A percentile compares a stretch with the other conserved stretches of the same genome.
phyloP scores from a whole-genome alignment of 306 rosid species.

The Mimosa pudica region DNA sequence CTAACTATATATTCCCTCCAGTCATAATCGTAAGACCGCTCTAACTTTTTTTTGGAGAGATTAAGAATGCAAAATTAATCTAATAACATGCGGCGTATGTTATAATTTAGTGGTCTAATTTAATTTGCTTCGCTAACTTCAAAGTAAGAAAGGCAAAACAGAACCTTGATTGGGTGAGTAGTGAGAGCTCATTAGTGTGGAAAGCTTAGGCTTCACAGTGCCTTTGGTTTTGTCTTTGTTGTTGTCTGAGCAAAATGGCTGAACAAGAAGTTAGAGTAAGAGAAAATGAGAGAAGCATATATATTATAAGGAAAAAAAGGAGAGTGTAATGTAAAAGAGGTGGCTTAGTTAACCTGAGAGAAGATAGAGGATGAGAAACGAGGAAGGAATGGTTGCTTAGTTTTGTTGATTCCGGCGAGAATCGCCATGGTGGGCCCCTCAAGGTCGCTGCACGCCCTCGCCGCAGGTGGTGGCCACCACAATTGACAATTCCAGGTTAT shows the following conservation, averaged over 20 bases:
- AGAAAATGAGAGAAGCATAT: not conserved
- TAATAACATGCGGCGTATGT: no score
- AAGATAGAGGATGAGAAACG: not conserved
- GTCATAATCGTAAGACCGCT: no score
- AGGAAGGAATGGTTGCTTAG: not conserved
- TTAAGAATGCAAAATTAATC: no score
- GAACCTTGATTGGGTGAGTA: constrained; percentile 27
- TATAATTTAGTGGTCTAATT: no score
- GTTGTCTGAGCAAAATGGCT: constrained; percentile 27
- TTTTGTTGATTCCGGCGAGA: not conserved
- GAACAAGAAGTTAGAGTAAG: constrained; percentile 21
- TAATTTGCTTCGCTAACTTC: no score
- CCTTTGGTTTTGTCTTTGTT: constrained; percentile 28
- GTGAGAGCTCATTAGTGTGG: constrained; percentile 8
- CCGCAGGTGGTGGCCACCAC: not conserved
- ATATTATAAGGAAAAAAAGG: not conserved
- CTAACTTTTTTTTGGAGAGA: no score
- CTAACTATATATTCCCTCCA: no score
- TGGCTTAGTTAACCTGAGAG: not conserved
- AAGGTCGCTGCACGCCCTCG: not conserved
- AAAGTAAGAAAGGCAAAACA: no score
- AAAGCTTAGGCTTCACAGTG: not conserved
- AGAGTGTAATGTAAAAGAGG: not conserved
- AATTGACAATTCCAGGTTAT: no score
- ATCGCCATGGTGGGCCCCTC: constrained; percentile 5